Evolutionary conservation across 768 basidiomycete species (phyloP).

Genomic region (Naematelia encephala): DNA sequence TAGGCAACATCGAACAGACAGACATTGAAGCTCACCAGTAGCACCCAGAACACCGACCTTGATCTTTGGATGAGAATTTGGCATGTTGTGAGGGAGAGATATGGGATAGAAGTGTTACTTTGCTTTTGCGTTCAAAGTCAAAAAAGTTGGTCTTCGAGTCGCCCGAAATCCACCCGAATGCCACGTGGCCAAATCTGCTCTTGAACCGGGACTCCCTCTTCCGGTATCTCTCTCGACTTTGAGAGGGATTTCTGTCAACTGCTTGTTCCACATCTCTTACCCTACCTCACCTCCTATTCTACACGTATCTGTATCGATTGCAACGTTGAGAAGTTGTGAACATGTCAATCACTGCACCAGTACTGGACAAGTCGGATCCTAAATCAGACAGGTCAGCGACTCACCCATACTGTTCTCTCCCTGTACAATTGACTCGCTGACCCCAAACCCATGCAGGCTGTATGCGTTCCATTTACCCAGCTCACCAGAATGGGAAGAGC

Average conservation of each 20-base stretch:
- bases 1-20: background rate
- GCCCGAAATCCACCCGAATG: background rate
- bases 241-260: no score
- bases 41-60: slow-evolving; percentile 54
- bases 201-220: no score
- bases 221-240: no score
- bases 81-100: background rate
- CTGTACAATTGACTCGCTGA: no score
- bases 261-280: no score
- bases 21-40: slow-evolving; percentile 40
- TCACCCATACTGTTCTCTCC: background rate
- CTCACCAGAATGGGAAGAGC: slow-evolving; percentile 34
- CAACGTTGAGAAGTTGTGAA: no score
- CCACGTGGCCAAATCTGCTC: background rate
- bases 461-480: slow-evolving; percentile 35
- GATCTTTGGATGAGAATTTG: slow-evolving; percentile 33
- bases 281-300: no score
- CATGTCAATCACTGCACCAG: slow-evolving; percentile 36
- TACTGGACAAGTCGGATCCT: slow-evolving; percentile 41
- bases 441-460: slow-evolving; percentile 19
- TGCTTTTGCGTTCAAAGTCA: background rate
- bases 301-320: no score
- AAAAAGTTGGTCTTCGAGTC: slow-evolving; percentile 1
- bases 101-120: background rate
- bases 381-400: slow-evolving; percentile 30